These are phyloP conservation scores for Tetrastigma voinierianum DNA, from an alignment of 164 flowering plant species.

Conservation along the genomic window DNA sequence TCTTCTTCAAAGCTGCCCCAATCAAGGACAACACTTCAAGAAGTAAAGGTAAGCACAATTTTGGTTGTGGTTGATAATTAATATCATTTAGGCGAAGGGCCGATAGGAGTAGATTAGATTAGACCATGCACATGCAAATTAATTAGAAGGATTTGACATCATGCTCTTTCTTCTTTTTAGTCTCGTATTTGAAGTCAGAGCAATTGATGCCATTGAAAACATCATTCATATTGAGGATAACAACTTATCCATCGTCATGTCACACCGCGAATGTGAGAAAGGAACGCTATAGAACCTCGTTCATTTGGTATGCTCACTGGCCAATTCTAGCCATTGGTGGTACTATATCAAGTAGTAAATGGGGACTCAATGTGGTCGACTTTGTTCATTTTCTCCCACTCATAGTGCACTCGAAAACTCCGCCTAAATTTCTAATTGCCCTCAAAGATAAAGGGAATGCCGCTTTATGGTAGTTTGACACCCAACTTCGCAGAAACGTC, in stretches of 20 bases:
- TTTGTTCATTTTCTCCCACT: constrained; percentile 5
- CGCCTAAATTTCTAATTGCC: not conserved
- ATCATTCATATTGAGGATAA: not conserved
- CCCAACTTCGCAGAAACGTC: not conserved
- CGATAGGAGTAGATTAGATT: too few species aligned
- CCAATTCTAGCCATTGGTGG: constrained; percentile 13
- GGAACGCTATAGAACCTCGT: constrained; percentile 14
- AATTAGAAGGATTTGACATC: too few species aligned
- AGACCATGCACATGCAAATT: too few species aligned
- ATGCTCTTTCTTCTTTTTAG: too few species aligned
- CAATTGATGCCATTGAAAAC: constrained; percentile 11
- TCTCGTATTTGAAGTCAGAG: not conserved
- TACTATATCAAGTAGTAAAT: not conserved
- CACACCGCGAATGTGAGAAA: constrained; percentile 16
- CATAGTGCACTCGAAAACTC: not conserved
- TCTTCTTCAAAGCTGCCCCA: too few species aligned
- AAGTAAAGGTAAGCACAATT: too few species aligned
- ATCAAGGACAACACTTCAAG: too few species aligned
- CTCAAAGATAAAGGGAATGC: not conserved
- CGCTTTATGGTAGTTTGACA: not conserved
- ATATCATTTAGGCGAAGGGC: too few species aligned
- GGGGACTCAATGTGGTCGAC: not conserved
- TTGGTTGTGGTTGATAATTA: too few species aligned
- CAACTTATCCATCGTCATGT: not conserved
- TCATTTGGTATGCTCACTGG: constrained; percentile 2